A percentile compares a stretch with the other conserved stretches of the same genome.
Conservation (phyloP, 2,329 filamentous ascomycete genomes). For the Nigrograna mackinnonii region DNA sequence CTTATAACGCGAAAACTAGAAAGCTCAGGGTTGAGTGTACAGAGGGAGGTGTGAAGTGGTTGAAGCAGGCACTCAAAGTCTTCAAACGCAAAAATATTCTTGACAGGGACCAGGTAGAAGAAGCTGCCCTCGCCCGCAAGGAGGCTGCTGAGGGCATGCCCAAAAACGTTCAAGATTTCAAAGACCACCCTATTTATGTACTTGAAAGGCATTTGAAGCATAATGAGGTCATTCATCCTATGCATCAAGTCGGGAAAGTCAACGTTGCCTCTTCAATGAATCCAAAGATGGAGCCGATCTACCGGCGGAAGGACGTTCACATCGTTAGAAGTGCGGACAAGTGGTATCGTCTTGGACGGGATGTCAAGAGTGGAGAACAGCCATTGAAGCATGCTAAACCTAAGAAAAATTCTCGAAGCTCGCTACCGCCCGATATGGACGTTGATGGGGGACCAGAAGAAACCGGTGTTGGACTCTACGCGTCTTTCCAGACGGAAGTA, state of each 20-base stretch:
- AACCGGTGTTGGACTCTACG: constrained; percentile 60
- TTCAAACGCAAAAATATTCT: constrained; percentile 38
- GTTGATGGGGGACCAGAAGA: constrained; percentile 42
- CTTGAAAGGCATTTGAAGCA: constrained; percentile 82
- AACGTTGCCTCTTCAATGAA: constrained; percentile 63
- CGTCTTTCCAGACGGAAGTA: constrained; percentile 64
- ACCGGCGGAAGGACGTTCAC: constrained; percentile 79
- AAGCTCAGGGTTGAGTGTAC: constrained; percentile 76
- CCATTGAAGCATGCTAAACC: constrained; percentile 71
- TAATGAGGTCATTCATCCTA: constrained; percentile 80
- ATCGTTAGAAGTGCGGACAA: constrained; percentile 77
- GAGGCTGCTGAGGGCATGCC: constrained; percentile 80
- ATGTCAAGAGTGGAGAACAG: constrained; percentile 75
- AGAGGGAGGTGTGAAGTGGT: constrained; percentile 60
- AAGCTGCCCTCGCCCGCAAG: constrained; percentile 71
- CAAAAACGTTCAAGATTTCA: constrained; percentile 83
- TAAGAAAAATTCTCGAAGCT: constrained; percentile 29
- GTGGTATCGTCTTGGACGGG: constrained; percentile 87
- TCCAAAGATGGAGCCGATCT: constrained; percentile 74
- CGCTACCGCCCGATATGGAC: constrained; percentile 33
- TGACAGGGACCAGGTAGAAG: constrained; percentile 83
- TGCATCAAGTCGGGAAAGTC: constrained; percentile 75
- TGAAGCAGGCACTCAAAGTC: constrained; percentile 52
- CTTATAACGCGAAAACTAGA: constrained; percentile 87
- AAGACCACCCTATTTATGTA: constrained; percentile 74